Conservation (phyloP, 1,284 basidiomycete species). For the Farysia itapuensis region DNA sequence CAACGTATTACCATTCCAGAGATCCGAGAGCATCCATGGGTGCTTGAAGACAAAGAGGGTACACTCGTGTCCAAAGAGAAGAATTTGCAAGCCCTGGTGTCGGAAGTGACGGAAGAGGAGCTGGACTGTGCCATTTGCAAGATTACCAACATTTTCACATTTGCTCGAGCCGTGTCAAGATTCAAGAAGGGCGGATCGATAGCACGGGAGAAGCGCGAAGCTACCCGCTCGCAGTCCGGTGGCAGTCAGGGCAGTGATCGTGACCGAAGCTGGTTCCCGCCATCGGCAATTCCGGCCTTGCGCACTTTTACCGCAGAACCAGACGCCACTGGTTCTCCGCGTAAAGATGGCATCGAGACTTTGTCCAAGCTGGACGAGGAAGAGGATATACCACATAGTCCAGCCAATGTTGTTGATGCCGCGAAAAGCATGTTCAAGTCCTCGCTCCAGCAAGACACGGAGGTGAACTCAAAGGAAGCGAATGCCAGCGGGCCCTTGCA, state of each 20-base stretch:
- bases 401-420: too few species aligned
- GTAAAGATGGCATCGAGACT: too few species aligned
- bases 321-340: too few species aligned
- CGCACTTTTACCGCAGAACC: too few species aligned
- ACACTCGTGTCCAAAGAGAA: slow-evolving; percentile 39
- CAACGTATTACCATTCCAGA: slow-evolving; percentile 45
- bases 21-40: slow-evolving; percentile 52
- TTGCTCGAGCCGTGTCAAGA: slow-evolving; percentile 55
- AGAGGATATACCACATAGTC: too few species aligned
- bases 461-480: too few species aligned
- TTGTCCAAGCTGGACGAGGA: too few species aligned
- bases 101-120: slow-evolving; percentile 57
- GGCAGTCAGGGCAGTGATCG: slow-evolving; percentile 4
- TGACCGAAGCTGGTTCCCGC: slow-evolving; percentile 30
- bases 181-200: slow-evolving; percentile 48
- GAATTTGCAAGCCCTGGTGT: slow-evolving; percentile 40
- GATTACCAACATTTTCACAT: slow-evolving; percentile 56
- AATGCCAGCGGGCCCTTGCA: too few species aligned
- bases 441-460: too few species aligned
- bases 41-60: slow-evolving; percentile 21
- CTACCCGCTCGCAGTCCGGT: slow-evolving; percentile 10
- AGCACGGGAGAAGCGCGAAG: slow-evolving; percentile 10
- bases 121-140: slow-evolving; percentile 53
- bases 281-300: too few species aligned
- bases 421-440: too few species aligned